Base-by-base conservation (phyloP, 2,329 filamentous ascomycete species). In the Colletotrichum spinosum region DNA sequence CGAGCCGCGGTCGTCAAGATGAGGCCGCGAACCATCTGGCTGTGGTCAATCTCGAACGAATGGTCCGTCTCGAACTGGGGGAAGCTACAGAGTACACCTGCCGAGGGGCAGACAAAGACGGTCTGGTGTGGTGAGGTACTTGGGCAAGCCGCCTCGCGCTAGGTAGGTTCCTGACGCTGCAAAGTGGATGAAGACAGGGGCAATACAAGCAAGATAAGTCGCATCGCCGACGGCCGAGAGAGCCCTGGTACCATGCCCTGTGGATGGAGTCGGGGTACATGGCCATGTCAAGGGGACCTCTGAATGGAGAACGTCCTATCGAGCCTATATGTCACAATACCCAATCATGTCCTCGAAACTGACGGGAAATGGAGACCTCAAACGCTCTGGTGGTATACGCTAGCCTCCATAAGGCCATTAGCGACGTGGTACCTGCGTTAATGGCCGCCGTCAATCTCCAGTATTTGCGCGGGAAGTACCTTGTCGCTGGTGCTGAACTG, bases 11-110 rank as follows among this genome's bases (percentile, higher is more conserved):
- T 41, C 45, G 48, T 62, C 13, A 57, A 54, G 55, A 45, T 45
- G 62, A 49, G 62, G 63, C 63, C 63, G 58, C 63, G 52, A 65
- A 49, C 38, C 50, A 12, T 52, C 17, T 44, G 62, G 62, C 58
- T 52, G 37, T 53, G 58, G 37, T 57, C 39, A 53, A 55, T 49
- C 52, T 53, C 58, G 62, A 65, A 57, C 48, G 41, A 56, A 33
- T 15, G 33, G 44, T 35, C 52, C 48, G 52, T 65, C 41, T 56
- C 52, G n/a, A 46, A 62, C 62, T 62, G 46, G 62, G 46, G n/a
- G 34, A 38, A 13, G 37, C 38, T 55, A 33, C 53, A 55, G 53
- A 45, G 41, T 25, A 25, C 25, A 25, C 25, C 25, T 25, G 25
- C 25, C 25, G 25, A 25, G 25, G 25, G 25, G 25, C 4, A 25